Percentiles rank a stretch among this genome's conserved stretches.
Conservation (phyloP, 2,329 filamentous ascomycete species). For the Ascochyta lentis region DNA sequence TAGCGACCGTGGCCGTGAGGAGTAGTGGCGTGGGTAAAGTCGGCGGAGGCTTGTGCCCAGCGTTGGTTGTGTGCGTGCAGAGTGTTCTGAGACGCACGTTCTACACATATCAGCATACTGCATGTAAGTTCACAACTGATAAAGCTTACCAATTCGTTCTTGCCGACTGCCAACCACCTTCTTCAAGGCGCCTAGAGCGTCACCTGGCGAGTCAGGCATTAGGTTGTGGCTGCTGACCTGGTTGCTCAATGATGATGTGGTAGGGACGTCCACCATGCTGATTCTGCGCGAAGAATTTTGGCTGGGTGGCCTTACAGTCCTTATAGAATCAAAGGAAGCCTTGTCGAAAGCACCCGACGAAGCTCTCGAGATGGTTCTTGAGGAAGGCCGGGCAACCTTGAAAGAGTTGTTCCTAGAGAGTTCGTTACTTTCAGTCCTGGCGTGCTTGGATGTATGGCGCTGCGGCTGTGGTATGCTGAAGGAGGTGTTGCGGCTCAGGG, state of each 20-base stretch:
- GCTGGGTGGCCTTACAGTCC: slow-evolving; percentile 29
- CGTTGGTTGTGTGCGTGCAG: slow-evolving; percentile 54
- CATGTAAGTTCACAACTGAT: background rate
- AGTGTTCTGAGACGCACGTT: slow-evolving; percentile 44
- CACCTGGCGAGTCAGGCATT: slow-evolving; percentile 44
- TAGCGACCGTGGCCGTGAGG: slow-evolving; percentile 30
- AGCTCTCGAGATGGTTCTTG: slow-evolving; percentile 26
- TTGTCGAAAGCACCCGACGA: slow-evolving; percentile 41
- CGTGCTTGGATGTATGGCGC: slow-evolving; percentile 46
- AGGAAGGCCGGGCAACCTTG: slow-evolving; percentile 44
- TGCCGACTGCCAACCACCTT: slow-evolving; percentile 49
- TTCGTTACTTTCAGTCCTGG: slow-evolving; percentile 40
- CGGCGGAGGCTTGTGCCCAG: slow-evolving; percentile 54
- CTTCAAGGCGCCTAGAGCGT: slow-evolving; percentile 51
- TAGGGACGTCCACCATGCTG: slow-evolving; percentile 44
- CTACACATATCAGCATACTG: slow-evolving; percentile 17
- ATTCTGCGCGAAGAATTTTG: slow-evolving; percentile 38
- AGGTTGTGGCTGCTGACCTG: slow-evolving; percentile 30
- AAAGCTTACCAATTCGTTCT: slow-evolving; percentile 42
- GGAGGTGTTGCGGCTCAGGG: slow-evolving; percentile 45
- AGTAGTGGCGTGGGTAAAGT: slow-evolving; percentile 34
- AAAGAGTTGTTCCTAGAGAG: slow-evolving; percentile 39
- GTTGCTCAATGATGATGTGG: slow-evolving; percentile 26
- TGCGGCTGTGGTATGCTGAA: slow-evolving; percentile 43
- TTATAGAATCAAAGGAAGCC: slow-evolving; percentile 39